Evolutionary conservation across 2,329 filamentous ascomycete species (phyloP).

Genomic region (Paramyrothecium roridum): DNA sequence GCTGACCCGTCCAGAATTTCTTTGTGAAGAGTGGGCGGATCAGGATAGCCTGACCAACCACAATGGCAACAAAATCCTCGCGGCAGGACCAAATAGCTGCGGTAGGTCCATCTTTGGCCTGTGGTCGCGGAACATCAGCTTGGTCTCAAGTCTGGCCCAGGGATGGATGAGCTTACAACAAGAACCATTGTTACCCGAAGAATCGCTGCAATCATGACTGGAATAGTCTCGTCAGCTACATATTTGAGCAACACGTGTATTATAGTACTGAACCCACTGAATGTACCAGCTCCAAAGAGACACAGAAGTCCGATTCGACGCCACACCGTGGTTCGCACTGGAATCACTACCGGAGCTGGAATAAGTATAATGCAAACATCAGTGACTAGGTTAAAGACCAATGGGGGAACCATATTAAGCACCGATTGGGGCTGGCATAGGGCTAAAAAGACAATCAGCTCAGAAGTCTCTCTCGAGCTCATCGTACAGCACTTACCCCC

Average conservation of each 20-base stretch:
- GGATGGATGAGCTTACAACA: constrained; percentile 12
- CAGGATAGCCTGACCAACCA: constrained; percentile 31
- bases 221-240: no score
- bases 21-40: constrained; percentile 22
- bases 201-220: constrained; percentile 24
- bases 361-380: constrained; percentile 29
- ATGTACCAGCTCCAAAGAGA: constrained; percentile 26
- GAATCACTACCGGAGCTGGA: constrained; percentile 22
- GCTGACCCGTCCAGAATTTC: constrained; percentile 15
- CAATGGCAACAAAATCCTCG: constrained; percentile 32
- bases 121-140: neutral
- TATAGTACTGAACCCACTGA: no score
- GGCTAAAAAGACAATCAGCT: neutral
- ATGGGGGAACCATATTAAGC: constrained; percentile 23
- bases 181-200: constrained; percentile 22
- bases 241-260: no score
- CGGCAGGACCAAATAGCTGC: constrained; percentile 32
- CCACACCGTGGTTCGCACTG: constrained; percentile 18
- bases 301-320: constrained; percentile 25
- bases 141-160: no score
- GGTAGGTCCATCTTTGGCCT: constrained; percentile 8
- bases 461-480: neutral
- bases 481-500: constrained; percentile 22
- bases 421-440: constrained; percentile 26
- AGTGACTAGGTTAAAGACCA: constrained; percentile 27